These are phyloP conservation scores for Heritiera littoralis DNA, from an alignment of 345 rosid genomes.

Conservation along the genomic window DNA sequence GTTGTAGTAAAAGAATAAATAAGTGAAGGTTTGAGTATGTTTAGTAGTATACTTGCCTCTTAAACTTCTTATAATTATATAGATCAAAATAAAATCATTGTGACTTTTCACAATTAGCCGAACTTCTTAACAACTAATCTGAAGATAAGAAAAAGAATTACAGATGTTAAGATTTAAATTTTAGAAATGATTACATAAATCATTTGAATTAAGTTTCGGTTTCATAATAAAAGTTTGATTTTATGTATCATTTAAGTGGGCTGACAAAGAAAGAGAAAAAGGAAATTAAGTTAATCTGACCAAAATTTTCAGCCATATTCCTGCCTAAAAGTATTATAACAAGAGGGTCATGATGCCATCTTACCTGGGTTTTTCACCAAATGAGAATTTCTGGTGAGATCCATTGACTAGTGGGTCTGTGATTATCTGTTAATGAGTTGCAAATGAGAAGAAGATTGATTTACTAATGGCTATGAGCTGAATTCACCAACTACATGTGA, in stretches of 20 bases:
- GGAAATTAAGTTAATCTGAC: too few relatives aligned
- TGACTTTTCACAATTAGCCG: neutral
- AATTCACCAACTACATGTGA: neutral
- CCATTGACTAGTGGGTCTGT: neutral
- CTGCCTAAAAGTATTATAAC: neutral
- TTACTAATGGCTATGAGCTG: neutral
- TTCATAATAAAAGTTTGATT: too few relatives aligned
- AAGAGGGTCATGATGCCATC: conserved; percentile 6
- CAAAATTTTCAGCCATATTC: neutral
- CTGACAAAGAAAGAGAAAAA: neutral
- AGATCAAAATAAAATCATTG: conserved; percentile 14
- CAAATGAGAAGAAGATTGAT: neutral
- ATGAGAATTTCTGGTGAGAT: neutral
- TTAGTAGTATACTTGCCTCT: neutral
- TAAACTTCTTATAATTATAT: neutral
- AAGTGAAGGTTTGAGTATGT: conserved; percentile 36
- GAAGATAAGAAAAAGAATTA: too few relatives aligned
- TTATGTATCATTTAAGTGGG: neutral
- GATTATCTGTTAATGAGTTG: too few relatives aligned
- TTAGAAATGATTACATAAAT: too few relatives aligned
- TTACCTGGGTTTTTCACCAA: conserved; percentile 1
- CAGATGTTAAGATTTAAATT: too few relatives aligned
- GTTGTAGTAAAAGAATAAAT: conserved; percentile 35
- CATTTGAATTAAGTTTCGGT: too few relatives aligned
- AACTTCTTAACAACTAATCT: too few relatives aligned